Evolutionary conservation across 495 filamentous ascomycete species (phyloP), one percentile per base, ranked within the genome.

Genomic region (Aspergillus sparsus): DNA sequence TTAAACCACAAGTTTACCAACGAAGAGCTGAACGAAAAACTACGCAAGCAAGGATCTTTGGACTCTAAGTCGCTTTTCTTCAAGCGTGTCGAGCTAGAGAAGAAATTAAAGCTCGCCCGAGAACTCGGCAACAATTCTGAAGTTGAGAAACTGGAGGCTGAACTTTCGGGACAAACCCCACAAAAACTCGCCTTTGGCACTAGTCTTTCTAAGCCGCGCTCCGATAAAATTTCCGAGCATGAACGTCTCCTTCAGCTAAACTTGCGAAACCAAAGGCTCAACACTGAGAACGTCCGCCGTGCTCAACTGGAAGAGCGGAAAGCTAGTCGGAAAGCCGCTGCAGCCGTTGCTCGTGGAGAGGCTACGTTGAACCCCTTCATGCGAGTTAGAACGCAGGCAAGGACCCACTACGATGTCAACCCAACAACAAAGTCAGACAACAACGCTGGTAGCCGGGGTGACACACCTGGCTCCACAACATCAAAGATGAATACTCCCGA

Each of bases 231-330:
- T 0, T 81, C 75, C 7, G 83, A 89, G 68, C 88, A 91, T 71
- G 89, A 95, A 59, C 87, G 87, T 37, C 80, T 97, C 8, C 87
- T 87, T 12, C 78, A 84, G 42, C 68, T 93, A 67, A 97, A 97
- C 73, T 73, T 80, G 3, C 83, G 85, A 63, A 94, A 94, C 75
- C 88, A 92, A 49, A 85, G 85, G 54, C 82, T 84, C 61, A 96
- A 96, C 66, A 80, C 83, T 13, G 89, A 95, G 63, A 85, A 88
- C 18, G 86, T 96, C 7, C 90, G 93, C 52, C 87, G 89, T 71
- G 92, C 93, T 6, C 89, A 96, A 71, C 74, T 94, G 21, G 85
- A 84, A 61, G 93, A 98, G 77, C 80, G 87, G 13, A 82, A 82
- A 44, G 82, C 81, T 10, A 81, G 82, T n/a, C 81, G 85, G 32